Base-by-base conservation (phyloP, 108 stramenopile species). In the Craspedostauros australis region DNA sequence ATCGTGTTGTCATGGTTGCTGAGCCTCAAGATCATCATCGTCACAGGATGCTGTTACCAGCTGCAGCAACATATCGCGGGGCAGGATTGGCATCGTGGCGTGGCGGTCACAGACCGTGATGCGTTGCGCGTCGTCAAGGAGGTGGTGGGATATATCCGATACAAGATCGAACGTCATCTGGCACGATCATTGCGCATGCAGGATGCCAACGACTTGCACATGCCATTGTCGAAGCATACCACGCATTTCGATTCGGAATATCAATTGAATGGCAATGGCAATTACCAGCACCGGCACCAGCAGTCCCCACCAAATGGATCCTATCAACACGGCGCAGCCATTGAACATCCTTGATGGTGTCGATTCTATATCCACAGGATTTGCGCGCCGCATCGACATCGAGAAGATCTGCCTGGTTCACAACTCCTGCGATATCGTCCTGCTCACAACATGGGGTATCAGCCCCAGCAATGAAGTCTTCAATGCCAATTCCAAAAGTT, bases 91-190 rank as follows among this genome's bases (percentile, higher is more conserved):
- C n/a, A n/a, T n/a, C n/a, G n/a, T n/a, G 80, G 76, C n/a, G 61
- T 93, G 19, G 66, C 82, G 4, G 73, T 97, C 11, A 95, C 96
- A 3, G 86, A 93, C 62, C 57, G 73, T 33, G 83, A 88, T 25
- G 76, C 81, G 4, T 54, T 94, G 21, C 54, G 89, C 36, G 73
- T 95, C 32, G 86, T 93, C 16, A 94, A 95, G 59, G 96, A 94
- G 66, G 94, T 94, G 52, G 91, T 93, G 5, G 96, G 96, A 24
- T 90, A 80, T 53, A 93, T 94, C n/a, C 67, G 96, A 49, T 92
- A 94, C 65, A 93, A 95, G 60, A 91, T 97, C 44, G 96, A 97
- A 55, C 62, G 92, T 28, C 78, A 89, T 39, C 60, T 97, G 44
- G 93, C 91, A 15, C 65, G 86, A 42, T 70, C 82, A 40, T 46